These are phyloP conservation scores for Cryptococcus sp. DNA, from an alignment of 1,284 basidiomycete genomes.

Conservation along the genomic window DNA sequence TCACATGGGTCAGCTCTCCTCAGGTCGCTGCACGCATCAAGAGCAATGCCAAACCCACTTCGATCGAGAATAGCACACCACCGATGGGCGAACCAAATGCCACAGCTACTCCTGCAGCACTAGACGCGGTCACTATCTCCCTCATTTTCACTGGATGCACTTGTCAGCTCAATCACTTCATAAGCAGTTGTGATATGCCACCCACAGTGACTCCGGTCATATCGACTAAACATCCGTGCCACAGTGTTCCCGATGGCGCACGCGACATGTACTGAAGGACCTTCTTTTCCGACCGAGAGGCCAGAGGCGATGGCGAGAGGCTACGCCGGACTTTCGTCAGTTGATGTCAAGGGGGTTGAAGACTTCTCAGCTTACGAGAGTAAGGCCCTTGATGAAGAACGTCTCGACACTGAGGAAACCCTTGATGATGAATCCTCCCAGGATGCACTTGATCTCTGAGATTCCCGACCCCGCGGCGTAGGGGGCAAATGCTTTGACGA, in stretches of 20 bases:
- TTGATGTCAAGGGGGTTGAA: not conserved
- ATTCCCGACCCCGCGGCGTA: conserved; percentile 98
- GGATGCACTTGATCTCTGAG: conserved; percentile 97
- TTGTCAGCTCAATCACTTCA: not conserved
- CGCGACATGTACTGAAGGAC: conserved; percentile 95
- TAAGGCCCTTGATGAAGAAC: conserved; percentile 85
- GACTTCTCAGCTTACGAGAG: conserved; percentile 60
- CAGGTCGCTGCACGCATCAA: not conserved
- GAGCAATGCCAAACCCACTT: conserved; percentile 43
- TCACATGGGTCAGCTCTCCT: not conserved
- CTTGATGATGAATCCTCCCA: conserved; percentile 95
- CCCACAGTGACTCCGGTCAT: conserved; percentile 79
- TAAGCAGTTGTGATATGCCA: not conserved
- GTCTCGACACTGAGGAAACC: conserved; percentile 88
- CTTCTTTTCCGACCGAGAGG: conserved; percentile 96
- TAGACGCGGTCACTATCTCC: conserved; percentile 90
- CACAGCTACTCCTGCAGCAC: conserved; percentile 94
- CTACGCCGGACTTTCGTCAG: conserved; percentile 53
- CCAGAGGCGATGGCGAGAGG: conserved; percentile 97
- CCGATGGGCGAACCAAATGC: conserved; percentile 98
- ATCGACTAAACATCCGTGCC: conserved; percentile 73
- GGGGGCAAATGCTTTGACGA: conserved; percentile 83
- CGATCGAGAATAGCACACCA: conserved; percentile 83
- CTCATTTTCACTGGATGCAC: conserved; percentile 80
- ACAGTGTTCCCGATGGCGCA: conserved; percentile 89